Base-by-base conservation (phyloP, 2,329 filamentous ascomycete species). In the Alternaria conjuncta region DNA sequence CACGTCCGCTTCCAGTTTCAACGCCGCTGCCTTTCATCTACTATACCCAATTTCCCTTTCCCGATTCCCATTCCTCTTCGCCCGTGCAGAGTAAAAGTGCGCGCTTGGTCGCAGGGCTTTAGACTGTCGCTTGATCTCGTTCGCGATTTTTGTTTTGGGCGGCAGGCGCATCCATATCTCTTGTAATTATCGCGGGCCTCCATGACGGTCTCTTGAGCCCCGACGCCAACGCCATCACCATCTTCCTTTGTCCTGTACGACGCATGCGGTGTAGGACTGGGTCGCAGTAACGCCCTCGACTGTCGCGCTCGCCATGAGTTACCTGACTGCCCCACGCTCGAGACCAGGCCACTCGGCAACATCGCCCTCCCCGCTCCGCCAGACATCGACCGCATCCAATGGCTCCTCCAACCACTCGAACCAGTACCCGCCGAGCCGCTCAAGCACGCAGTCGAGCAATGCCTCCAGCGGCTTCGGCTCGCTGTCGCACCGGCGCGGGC, bases 401-500 rank as follows among this genome's bases (percentile, higher is more conserved):
- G 87, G 86, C 57, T 93, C 91, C 4, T 92, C 90, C 4, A 86
- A 85, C 60, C 91, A 89, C 77, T 92, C 90, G 2, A 84, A 82
- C 44, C 75, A 78, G 13, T 84, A 83, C 66, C 87, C 89, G 46
- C 83, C 86, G 57, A 90, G 88, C 74, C 82, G 85, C 57, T 88
- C 89, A 43, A 93, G 90, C 78, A 91, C 91, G 51, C 84, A 90
- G 69, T 92, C 91, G 18, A 95, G 92, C 30, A 86, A 88, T 67
- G 86, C 86, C n/a, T 93, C 92, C 32, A 88, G 87, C 77, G 84
- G 84, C 49, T 66, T 66, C 28, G 77, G 75, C 28, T 75, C 78
- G 56, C 70, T 78, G 54, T 85, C 86, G 53, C 92, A 95, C 75
- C 91, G 89, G 79, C 88, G 93, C 77, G 92, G 92, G 64, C 86